Evolutionary conservation across 345 rosid genomes (phyloP).

Genomic region (Gossypium sturtianum): DNA sequence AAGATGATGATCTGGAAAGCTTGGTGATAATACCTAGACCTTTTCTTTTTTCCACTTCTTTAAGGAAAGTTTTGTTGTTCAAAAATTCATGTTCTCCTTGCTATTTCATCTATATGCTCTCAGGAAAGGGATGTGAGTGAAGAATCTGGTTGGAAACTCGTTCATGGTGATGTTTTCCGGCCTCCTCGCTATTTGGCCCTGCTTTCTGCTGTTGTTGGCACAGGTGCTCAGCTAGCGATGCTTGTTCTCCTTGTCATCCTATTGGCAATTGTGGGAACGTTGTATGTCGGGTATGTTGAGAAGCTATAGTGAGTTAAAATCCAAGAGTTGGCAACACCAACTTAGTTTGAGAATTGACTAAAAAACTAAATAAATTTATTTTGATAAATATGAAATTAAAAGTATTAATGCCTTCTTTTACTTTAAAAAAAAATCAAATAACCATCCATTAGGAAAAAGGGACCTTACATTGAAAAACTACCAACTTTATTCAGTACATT

Average conservation of each 20-base stretch:
- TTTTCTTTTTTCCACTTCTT: neutral
- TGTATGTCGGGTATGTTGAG: conserved; percentile 80
- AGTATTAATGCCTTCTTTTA: neutral
- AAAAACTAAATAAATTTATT: neutral
- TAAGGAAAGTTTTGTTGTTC: neutral
- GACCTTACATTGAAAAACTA: too few species aligned
- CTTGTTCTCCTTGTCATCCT: conserved; percentile 92
- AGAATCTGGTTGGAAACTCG: conserved; percentile 98
- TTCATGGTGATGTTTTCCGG: conserved; percentile 98
- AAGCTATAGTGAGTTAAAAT: neutral
- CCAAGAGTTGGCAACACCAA: neutral
- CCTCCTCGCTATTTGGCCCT: conserved; percentile 61
- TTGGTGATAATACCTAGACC: conserved; percentile 45
- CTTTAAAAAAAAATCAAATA: neutral
- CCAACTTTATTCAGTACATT: neutral
- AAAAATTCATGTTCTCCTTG: conserved; percentile 6
- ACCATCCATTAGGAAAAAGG: neutral
- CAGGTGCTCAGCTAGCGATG: conserved; percentile 91
- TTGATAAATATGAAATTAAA: neutral
- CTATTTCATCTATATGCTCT: neutral
- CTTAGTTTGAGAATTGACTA: neutral
- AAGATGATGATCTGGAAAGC: conserved; percentile 91
- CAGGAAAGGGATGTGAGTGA: conserved; percentile 99
- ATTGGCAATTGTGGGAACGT: conserved; percentile 85
- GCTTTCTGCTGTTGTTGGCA: conserved; percentile 91